Percentiles rank a stretch among this genome's conserved stretches.
phyloP scores from a whole-genome alignment of 208 protist species.

The Herpetomonas samuelpessoai region DNA sequence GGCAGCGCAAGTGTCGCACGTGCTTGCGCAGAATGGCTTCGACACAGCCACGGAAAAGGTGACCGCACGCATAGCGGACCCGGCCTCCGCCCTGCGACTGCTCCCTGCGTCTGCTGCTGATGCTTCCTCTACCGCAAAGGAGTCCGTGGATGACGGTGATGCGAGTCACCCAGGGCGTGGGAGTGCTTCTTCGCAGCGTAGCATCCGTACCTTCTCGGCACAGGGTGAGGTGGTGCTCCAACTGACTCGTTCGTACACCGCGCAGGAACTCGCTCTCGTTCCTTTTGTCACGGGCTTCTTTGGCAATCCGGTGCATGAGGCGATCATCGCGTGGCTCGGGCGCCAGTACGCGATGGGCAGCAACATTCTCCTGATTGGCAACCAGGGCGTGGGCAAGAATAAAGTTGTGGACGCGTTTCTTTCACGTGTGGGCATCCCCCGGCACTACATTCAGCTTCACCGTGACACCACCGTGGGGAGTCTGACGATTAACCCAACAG shows the following conservation, averaged over 20 bases:
- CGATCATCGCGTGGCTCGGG: conserved; percentile 82
- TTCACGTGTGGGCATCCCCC: conserved; percentile 71
- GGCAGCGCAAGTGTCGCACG: conserved; percentile 53
- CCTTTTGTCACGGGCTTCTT: conserved; percentile 89
- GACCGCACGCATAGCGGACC: background rate
- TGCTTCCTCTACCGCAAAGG: too few species aligned
- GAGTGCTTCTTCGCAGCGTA: background rate
- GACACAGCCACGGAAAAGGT: conserved; percentile 20
- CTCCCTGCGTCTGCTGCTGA: too few species aligned
- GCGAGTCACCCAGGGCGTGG: background rate
- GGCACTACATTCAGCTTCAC: conserved; percentile 97
- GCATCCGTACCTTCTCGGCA: conserved; percentile 32
- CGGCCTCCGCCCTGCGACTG: background rate
- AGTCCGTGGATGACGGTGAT: background rate
- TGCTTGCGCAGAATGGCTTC: conserved; percentile 31
- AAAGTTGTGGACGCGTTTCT: conserved; percentile 94
- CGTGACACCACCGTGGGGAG: conserved; percentile 91
- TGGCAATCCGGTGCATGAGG: conserved; percentile 83
- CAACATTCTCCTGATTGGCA: conserved; percentile 94
- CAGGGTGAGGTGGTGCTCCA: conserved; percentile 37
- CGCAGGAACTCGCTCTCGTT: conserved; percentile 75
- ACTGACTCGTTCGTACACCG: conserved; percentile 46
- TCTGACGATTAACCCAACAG: conserved; percentile 88
- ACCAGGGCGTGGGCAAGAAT: conserved; percentile 97
- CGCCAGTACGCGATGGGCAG: conserved; percentile 80